Base-by-base conservation (phyloP, 495 filamentous ascomycete genomes). In the Bryoglossum gracile region DNA sequence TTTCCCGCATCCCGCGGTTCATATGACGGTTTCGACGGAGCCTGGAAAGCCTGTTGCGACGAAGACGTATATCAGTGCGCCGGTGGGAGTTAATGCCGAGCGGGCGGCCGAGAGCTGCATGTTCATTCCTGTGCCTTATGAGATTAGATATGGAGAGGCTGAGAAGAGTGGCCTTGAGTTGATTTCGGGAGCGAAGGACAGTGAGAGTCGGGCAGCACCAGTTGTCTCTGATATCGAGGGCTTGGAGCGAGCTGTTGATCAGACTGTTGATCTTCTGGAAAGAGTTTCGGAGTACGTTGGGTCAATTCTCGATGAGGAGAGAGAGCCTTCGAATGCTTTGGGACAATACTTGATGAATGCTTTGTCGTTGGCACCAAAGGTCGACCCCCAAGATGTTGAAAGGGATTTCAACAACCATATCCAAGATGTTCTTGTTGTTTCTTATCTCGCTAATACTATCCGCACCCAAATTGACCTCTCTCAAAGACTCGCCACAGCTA, bases 341-440 rank as follows among this genome's bases (percentile, higher is more conserved):
- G 92, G 92, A 44, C 94, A 97, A 69, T 94, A 88, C 67, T 70
- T 98, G 47, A 83, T 97, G 72, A 89, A 91, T 69, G 82, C 90
- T 25, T 75, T 98, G 42, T 86, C 85, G 42, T 72, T 98, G 50
- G 88, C 90, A 24, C 92, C 92, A 48, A 97, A 96, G 75, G 92
- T 98, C 6, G 84, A 92, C 50, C 73, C 82, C 5, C 76, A 81
- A 40, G 84, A 90, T 59, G 87, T 98, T 59, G 92, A 98, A 75
- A 68, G 83, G 59, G 90, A 96, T 74, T 98, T 98, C 80, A 97
- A 98, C 77, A 94, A 94, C 71, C 92, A 98, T 70, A 87, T 98
- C 67, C 92, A 98, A 72, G 92, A 98, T 63, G 89, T 98, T 48
- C 81, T 98, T 39, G 84, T 96, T 59, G 89, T 97, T 54, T 89